Base-by-base conservation (phyloP, 2,329 filamentous ascomycete species). In the Rhinocladiella mackenziei region DNA sequence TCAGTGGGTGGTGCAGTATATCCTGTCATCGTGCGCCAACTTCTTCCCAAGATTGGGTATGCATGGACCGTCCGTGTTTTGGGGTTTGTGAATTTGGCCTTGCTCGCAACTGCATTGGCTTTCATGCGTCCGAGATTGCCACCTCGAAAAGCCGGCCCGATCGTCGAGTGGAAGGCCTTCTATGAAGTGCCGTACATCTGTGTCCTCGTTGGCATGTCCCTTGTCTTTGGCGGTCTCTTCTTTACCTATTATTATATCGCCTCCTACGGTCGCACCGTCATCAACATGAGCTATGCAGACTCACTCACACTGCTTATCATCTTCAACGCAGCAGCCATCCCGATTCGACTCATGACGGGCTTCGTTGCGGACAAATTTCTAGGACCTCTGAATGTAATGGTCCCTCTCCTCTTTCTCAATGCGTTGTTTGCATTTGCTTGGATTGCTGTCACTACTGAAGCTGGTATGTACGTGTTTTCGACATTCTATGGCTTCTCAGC, bases 1-100 rank as follows among this genome's bases (percentile, higher is more conserved):
- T 74, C 73, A 0, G 75, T 75, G 0, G 83, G 82, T 1, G 81
- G 81, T 0, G 65, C 84, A 15, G 68, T 84, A 2, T 86, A 81
- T 57, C 81, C 82, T 0, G 67, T 77, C 1, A 70, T 78, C 13
- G 68, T 75, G 1, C 67, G 72, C 55, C 72, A 78, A 41, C 62
- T 84, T 8, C 63, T 83, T 1, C 76, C 79, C 0, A 68, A 66
- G 13, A 64, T 84, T 3, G 81, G 81, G 0, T 84, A 83, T 56
- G 68, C 70, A 0, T 84, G 80, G 79, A 81, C 81, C 0, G 71
- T 82, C n/a, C 68, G 81, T 0, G 71, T 75, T 0, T 70, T 83
- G 50, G 81, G 75, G 0, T 74, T 85, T 39, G 70, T 84, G 22
- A 76, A 78, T 18, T 52, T 83, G 2, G 70, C 64, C 0, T 66